Evolutionary conservation across 2,329 filamentous ascomycete genomes (phyloP).

Genomic region (Xylogone sp.): DNA sequence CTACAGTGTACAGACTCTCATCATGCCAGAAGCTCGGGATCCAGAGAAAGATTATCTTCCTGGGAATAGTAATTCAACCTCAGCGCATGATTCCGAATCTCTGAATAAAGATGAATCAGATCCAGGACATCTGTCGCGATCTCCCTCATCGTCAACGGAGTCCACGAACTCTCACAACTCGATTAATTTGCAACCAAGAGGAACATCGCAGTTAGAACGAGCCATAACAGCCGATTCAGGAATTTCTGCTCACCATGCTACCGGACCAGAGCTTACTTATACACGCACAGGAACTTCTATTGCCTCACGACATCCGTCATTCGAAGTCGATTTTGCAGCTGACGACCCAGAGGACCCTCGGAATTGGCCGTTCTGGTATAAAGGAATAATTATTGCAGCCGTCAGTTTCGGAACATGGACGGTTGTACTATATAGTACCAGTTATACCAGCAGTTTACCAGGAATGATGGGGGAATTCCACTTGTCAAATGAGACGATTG

Average conservation of each 20-base stretch:
- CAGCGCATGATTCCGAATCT: background rate
- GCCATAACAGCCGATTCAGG: conserved; percentile 34
- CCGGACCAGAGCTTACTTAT: conserved; percentile 29
- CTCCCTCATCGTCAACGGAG: background rate
- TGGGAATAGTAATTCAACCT: background rate
- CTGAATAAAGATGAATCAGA: background rate
- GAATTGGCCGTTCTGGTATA: conserved; percentile 59
- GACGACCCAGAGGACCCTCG: conserved; percentile 61
- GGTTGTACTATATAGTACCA: conserved; percentile 69
- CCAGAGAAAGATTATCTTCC: conserved; percentile 14
- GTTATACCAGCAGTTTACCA: conserved; percentile 69
- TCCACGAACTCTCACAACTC: conserved; percentile 11
- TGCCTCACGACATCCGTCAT: conserved; percentile 49
- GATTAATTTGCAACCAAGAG: conserved; percentile 24
- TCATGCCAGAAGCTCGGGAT: conserved; percentile 12
- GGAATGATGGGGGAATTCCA: conserved; percentile 67
- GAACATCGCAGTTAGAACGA: conserved; percentile 31
- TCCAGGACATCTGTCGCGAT: background rate
- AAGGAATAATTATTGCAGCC: conserved; percentile 29
- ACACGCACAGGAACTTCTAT: conserved; percentile 39
- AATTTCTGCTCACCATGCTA: conserved; percentile 35
- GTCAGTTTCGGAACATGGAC: conserved; percentile 34
- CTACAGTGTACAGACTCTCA: background rate
- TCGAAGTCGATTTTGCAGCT: conserved; percentile 69
- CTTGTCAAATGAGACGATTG: conserved; percentile 51